phyloP scores from a whole-genome alignment of 1,284 basidiomycete species.

The Ceratobasidium sp. region DNA sequence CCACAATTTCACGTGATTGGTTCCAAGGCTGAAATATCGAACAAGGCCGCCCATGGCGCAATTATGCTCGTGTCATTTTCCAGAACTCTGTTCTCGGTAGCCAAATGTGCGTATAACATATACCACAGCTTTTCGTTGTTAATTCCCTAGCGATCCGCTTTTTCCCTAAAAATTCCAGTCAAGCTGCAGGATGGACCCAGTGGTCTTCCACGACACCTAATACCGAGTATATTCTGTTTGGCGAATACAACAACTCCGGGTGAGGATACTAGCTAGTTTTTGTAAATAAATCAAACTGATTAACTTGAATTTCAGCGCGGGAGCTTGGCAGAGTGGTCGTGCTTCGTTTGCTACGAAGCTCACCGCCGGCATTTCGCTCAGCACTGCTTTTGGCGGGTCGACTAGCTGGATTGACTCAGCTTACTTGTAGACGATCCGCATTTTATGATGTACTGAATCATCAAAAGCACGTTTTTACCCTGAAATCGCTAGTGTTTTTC shows the following conservation, averaged over 20 bases:
- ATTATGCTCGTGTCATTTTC: constrained; percentile 27
- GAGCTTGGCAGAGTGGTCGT: constrained; percentile 38
- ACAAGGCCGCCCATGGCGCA: neutral
- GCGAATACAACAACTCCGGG: constrained; percentile 50
- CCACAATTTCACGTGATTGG: too few relatives aligned
- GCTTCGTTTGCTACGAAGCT: constrained; percentile 45
- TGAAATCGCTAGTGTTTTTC: too few relatives aligned
- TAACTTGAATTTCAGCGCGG: neutral
- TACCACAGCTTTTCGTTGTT: neutral
- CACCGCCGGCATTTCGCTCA: constrained; percentile 38
- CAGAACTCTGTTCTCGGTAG: constrained; percentile 34
- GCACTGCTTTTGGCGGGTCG: constrained; percentile 48
- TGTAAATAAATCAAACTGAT: neutral
- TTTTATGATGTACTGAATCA: neutral
- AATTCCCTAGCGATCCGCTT: neutral
- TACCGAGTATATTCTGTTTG: constrained; percentile 50
- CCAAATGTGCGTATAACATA: constrained; percentile 2
- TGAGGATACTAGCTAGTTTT: neutral
- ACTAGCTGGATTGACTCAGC: constrained; percentile 50
- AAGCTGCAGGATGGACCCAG: constrained; percentile 22
- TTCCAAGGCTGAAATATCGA: neutral
- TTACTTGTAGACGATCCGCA: constrained; percentile 34
- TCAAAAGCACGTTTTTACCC: too few relatives aligned
- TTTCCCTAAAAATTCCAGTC: neutral
- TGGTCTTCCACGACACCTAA: constrained; percentile 47